Base-by-base conservation (phyloP, 2,329 filamentous ascomycete species). In the Didymella glomerata region DNA sequence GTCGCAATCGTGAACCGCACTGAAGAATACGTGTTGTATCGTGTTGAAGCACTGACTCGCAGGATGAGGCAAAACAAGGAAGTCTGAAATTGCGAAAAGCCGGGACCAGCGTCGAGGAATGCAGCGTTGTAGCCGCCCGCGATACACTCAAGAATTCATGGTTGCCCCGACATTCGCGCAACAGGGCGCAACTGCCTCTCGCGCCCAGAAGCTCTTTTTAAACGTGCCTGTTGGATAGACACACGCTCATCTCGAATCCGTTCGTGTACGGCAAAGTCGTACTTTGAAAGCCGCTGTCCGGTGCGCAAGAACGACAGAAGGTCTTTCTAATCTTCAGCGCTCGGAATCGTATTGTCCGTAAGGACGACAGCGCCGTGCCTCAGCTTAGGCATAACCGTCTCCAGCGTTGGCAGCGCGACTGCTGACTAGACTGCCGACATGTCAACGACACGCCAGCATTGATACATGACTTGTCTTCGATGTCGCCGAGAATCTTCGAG, bases 321-420 rank as follows among this genome's bases (percentile, higher is more conserved):
- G 1, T 87, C 83, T 34, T 71, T 68, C 58, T 86, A 86, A 1
- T 78, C 71, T 2, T 70, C 60, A 0, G 69, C 76, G 0, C 77
- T 70, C 1, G 72, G 73, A 13, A 79, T 71, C 0, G 77, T 79
- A 57, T 87, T 86, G 61, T 87, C 84, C 0, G 75, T 71, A 0
- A 86, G 70, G 1, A 86, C 73, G 9, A 84, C 71, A 0, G 83
- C 81, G 0, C 85, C 84, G 2, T 69, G 66, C 49, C 74, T 78
- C 46, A 87, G 65, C 8, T 72, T 77, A 1, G 82, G 79, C 48
- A 80, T 72, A 2, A 86, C 73, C 0, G 82, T 66, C 55, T 80
- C 77, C 16, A 87, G 72, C 0, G 83, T 80, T 1, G 85, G 84
- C 20, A 87, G 74, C 2, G 83, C 83, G 50, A 87, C 70, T 0